Evolutionary conservation across 495 filamentous ascomycete species (phyloP), one percentile per base, ranked within the genome.

Genomic region (Neurospora sp.): DNA sequence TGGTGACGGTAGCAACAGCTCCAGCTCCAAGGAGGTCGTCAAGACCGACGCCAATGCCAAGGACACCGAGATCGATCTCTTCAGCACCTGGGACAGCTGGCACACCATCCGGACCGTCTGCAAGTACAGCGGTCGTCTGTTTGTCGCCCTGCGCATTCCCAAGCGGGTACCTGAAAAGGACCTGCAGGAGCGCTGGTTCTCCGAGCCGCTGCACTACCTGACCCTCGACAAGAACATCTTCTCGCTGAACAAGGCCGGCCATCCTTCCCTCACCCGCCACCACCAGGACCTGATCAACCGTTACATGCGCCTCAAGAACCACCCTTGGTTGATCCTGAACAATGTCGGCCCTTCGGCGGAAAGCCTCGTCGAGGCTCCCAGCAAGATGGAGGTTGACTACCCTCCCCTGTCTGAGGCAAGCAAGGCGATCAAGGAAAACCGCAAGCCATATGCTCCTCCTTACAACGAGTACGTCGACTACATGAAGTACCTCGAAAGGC

Each of bases 81-180:
- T 91, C 75, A 90, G 88, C 45, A 86, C 90, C 8, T 99, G 96
- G 96, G 95, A 98, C 83, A 90, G 91, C 9, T 99, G 96, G 96
- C 90, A 98, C 80, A 83, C 89, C 41, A 93, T 98, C 75, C 85
- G 96, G 70, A 90, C 91, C 59, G 83, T 92, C 37, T 98, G 94
- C 89, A 93, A 89, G 83, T 98, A 98, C 76, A 90, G 90, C 80
- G 78, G 86, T 69, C 87, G 92, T 80, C 85, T 99, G 70, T 91
- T 90, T 72, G 89, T 98, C 82, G 94, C 91, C n/a, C 84, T 99
- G 14, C 85, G 86, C 71, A 84, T 98, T 70, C 94, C 94, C 37
- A 89, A 88, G n/a, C 86, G 91, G 41, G 85, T 97, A 22, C 96
- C 96, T 8, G 83, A 90, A 31, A 83, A 88, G 44, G 82, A 86